phyloP scores from a whole-genome alignment of 2,329 filamentous ascomycete genomes.

The Aspergillus pseudoviridinutans region DNA sequence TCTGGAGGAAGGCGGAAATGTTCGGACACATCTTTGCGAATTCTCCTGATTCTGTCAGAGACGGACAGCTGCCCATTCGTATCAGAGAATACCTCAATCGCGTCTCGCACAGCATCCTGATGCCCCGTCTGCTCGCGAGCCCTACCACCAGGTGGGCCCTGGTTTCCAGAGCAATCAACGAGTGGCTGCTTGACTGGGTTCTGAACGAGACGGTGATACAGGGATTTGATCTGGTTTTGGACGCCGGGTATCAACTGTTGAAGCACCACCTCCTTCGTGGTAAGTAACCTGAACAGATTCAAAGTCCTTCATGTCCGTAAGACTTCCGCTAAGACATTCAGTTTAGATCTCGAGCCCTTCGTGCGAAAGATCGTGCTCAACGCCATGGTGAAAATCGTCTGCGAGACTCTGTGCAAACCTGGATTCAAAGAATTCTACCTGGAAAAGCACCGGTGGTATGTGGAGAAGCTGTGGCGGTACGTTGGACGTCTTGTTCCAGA shows the following conservation, averaged over 20 bases:
- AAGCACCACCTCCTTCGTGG: slow-evolving; percentile 15
- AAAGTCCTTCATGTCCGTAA: not conserved
- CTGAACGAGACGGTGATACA: slow-evolving; percentile 20
- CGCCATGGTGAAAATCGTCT: slow-evolving; percentile 18
- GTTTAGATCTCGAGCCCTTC: slow-evolving; percentile 13
- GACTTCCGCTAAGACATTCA: not conserved
- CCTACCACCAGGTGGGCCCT: slow-evolving; percentile 18
- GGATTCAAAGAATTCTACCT: slow-evolving; percentile 23
- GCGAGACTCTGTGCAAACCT: slow-evolving; percentile 13
- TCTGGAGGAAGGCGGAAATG: slow-evolving; percentile 14
- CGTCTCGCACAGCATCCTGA: slow-evolving; percentile 9
- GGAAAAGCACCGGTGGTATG: slow-evolving; percentile 14
- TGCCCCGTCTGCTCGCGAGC: slow-evolving; percentile 20
- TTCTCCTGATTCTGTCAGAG: slow-evolving; percentile 10
- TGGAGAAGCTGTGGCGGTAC: slow-evolving; percentile 16
- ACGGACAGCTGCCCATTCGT: slow-evolving; percentile 11
- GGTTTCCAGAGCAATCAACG: slow-evolving; percentile 28
- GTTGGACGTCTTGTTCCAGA: slow-evolving; percentile 21
- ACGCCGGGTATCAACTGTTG: slow-evolving; percentile 19
- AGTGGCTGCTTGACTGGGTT: slow-evolving; percentile 19
- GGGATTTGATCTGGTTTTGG: slow-evolving; percentile 20
- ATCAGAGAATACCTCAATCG: slow-evolving; percentile 20
- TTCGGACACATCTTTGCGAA: slow-evolving; percentile 17
- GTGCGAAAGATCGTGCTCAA: slow-evolving; percentile 18
- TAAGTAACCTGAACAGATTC: slow-evolving; percentile 7